These are phyloP conservation scores for Ajuga chamaepitys DNA, from an alignment of 257 asterid species.

Conservation along the genomic window DNA sequence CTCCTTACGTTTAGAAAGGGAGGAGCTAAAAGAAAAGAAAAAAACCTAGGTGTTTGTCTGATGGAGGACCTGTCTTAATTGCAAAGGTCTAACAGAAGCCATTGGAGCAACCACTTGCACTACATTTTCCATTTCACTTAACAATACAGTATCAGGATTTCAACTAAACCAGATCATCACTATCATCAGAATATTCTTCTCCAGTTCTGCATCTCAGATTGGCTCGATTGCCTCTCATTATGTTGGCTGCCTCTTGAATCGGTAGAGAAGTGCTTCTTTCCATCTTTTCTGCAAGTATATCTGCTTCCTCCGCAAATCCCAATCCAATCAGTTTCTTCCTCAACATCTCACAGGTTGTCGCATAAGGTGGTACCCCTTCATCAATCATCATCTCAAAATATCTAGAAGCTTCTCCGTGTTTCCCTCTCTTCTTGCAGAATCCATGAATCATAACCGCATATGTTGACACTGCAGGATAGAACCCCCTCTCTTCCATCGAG, in stretches of 20 bases:
- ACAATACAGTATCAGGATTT: too few species aligned
- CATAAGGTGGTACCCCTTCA: conserved; percentile 82
- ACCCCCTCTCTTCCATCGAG: conserved; percentile 62
- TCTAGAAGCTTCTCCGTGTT: conserved; percentile 66
- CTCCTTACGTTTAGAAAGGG: too few species aligned
- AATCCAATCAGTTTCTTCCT: conserved; percentile 62
- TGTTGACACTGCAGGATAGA: conserved; percentile 72
- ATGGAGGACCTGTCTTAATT: too few species aligned
- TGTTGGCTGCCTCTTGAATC: conserved; percentile 42
- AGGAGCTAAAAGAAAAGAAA: too few species aligned
- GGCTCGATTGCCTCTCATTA: conserved; percentile 55
- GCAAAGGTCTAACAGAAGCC: too few species aligned
- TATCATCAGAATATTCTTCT: conserved; percentile 48
- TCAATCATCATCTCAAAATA: conserved; percentile 84
- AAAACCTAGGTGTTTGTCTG: too few species aligned
- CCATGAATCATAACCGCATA: conserved; percentile 88
- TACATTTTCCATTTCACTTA: too few species aligned
- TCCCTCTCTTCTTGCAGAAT: conserved; percentile 64
- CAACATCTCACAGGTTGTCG: conserved; percentile 49
- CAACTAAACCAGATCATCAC: too few species aligned
- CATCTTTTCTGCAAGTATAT: conserved; percentile 83
- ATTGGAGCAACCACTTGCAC: too few species aligned
- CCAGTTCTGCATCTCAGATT: conserved; percentile 17
- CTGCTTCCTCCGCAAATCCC: conserved; percentile 58
- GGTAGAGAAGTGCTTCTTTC: conserved; percentile 57